A percentile compares a stretch with the other conserved stretches of the same genome.
Evolutionary conservation across 768 basidiomycete genomes (phyloP).

Genomic region (Mrakia blollopis): DNA sequence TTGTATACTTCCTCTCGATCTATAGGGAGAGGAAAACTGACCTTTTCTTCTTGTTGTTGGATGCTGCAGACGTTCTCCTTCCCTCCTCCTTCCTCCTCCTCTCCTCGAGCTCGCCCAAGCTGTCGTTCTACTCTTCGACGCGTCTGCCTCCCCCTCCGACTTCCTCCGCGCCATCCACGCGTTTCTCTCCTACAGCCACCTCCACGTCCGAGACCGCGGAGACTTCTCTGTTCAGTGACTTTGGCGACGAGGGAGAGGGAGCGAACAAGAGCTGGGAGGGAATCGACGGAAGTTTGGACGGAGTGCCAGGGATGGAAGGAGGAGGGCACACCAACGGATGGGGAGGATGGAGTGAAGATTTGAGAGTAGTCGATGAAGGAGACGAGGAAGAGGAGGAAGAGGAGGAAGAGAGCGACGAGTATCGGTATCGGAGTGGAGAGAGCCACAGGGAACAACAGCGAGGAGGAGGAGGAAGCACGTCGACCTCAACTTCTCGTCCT

Average conservation of each 20-base stretch:
- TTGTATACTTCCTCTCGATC: rapidly evolving
- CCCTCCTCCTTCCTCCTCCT: not conserved
- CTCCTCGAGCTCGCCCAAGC: not conserved
- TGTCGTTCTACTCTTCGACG: conserved; percentile 7
- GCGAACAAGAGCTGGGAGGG: conserved; percentile 16
- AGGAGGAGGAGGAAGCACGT: not conserved
- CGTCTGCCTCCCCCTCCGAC: not conserved
- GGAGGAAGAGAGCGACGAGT: not conserved
- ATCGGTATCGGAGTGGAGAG: not conserved
- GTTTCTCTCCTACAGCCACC: not conserved
- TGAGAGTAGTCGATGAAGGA: conserved; percentile 19
- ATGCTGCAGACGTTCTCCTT: not conserved
- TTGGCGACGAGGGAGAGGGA: not conserved
- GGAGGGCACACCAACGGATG: not conserved
- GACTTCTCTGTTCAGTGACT: conserved; percentile 13
- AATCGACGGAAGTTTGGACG: not conserved
- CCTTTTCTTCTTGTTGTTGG: not conserved
- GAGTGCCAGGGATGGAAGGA: not conserved
- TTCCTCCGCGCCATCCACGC: not conserved
- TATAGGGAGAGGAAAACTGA: not conserved
- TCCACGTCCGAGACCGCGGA: conserved; percentile 2
- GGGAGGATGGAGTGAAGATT: conserved; percentile 13
- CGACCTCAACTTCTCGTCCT: not conserved
- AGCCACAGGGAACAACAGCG: conserved; percentile 1
- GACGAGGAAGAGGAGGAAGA: conserved; percentile 10